Evolutionary conservation across 1,284 basidiomycete genomes (phyloP), one percentile per base, ranked within the genome.

Genomic region (Sporisorium scitamineum): DNA sequence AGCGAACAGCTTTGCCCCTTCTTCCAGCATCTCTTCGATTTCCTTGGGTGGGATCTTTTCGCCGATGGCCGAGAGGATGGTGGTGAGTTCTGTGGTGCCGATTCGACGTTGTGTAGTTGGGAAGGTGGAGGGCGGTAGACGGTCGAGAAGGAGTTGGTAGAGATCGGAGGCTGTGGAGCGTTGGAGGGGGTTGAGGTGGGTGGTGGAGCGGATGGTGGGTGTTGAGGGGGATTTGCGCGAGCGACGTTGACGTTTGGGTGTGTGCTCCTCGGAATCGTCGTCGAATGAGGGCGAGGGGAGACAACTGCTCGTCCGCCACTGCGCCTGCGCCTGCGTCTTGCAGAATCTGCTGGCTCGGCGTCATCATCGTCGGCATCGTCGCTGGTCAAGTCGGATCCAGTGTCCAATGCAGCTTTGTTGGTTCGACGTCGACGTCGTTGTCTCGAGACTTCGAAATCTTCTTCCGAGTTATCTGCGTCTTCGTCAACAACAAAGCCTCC

Each of bases 11-110:
- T 71, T 74, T 0, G 60, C 34, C 1, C 48, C 78, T 22, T 75
- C 71, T 18, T 67, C 42, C 24, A 78, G 32, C 78, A 79, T 79
- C 26, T 79, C 78, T 31, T 71, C 61, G 20, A 78, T 39, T 32
- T 79, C 77, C 31, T 68, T 76, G 14, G 59, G 52, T 2, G 70
- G 57, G 3, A 77, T 41, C 27, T 74, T 79, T 22, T 79, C 74
- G 20, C 66, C 67, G 9, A 77, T 32, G 1, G 31, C 18, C 0
- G 20, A 16, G 16, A 70, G 29, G 53, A 77, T 66, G 4, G 34
- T 29, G 4, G 51, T 29, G 10, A 79, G 42, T 5, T 67, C 62
- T 0, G 41, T n/a, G 9, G 44, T 31, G 7, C 70, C 67, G 14
- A 72, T 47, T 0, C 66, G 54, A 11, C 70, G 65, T 45, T 72